phyloP scores from a whole-genome alignment of 1,139 yeast species.

The Sugiyamaella neomexicana region DNA sequence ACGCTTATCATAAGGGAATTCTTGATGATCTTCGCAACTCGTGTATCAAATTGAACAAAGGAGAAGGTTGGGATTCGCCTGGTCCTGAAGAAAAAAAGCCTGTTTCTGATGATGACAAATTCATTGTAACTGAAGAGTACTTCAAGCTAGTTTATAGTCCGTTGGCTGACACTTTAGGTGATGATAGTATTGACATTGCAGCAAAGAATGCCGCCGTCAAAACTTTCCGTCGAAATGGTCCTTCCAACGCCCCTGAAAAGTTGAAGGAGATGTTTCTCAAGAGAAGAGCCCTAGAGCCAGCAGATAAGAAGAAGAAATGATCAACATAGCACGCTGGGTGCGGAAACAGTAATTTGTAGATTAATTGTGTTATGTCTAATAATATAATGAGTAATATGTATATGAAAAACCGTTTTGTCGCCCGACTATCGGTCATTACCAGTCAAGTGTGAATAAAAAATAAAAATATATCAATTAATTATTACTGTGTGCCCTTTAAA shows the following conservation, averaged over 20 bases:
- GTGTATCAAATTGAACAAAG: slow-evolving; percentile 63
- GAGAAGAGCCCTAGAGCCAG: slow-evolving; percentile 29
- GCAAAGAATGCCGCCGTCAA: slow-evolving; percentile 30
- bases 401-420: no score
- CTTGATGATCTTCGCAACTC: slow-evolving; percentile 57
- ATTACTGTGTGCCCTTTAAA: no score
- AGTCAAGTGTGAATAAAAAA: no score
- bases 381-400: slow-evolving; percentile 11
- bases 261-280: slow-evolving; percentile 32
- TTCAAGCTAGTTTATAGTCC: slow-evolving; percentile 29
- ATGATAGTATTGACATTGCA: slow-evolving; percentile 24
- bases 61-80: slow-evolving; percentile 67
- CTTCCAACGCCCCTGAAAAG: slow-evolving; percentile 29
- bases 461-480: no score
- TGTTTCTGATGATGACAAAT: slow-evolving; percentile 31
- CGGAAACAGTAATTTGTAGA: slow-evolving; percentile 6
- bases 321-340: neutral
- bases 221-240: slow-evolving; percentile 34
- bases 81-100: slow-evolving; percentile 17
- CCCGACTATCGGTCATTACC: no score
- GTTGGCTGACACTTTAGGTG: slow-evolving; percentile 27
- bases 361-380: slow-evolving; percentile 6
- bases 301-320: slow-evolving; percentile 21
- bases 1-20: slow-evolving; percentile 74
- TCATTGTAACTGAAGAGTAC: slow-evolving; percentile 33